Evolutionary conservation across 805 yeast species (phyloP).

Genomic region (Kodamaea nitidulidarum): DNA sequence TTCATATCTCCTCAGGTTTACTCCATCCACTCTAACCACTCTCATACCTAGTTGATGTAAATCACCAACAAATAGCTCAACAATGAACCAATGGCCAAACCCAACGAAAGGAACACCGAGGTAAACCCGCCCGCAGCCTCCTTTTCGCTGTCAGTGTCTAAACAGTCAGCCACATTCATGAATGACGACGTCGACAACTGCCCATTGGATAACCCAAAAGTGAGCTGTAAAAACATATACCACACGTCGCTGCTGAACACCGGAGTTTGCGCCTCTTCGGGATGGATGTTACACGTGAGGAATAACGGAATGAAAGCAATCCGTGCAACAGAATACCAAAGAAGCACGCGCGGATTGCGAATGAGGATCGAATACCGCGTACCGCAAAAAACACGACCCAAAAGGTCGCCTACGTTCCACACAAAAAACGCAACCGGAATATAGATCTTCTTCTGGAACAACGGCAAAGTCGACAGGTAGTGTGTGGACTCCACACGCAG

Average conservation of each 20-base stretch:
- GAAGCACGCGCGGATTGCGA: conserved; percentile 38
- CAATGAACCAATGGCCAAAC: conserved; percentile 75
- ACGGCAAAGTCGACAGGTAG: conserved; percentile 22
- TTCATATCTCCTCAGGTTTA: no score
- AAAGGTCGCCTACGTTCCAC: conserved; percentile 89
- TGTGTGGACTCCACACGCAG: conserved; percentile 54
- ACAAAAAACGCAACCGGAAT: conserved; percentile 75
- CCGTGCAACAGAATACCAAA: conserved; percentile 55
- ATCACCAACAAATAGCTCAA: conserved; percentile 64
- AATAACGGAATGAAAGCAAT: conserved; percentile 66
- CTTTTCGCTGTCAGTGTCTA: conserved; percentile 62
- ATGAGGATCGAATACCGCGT: conserved; percentile 33
- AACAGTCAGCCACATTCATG: conserved; percentile 62
- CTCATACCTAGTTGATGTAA: conserved; percentile 10
- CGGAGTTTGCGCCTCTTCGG: conserved; percentile 34
- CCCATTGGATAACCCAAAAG: conserved; percentile 87
- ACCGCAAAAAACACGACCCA: conserved; percentile 71
- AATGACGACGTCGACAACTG: conserved; percentile 77
- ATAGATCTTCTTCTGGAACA: conserved; percentile 46
- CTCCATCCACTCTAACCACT: no score
- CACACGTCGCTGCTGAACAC: conserved; percentile 54
- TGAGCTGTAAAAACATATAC: conserved; percentile 66
- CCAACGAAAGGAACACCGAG: conserved; percentile 70
- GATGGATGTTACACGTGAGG: conserved; percentile 59
- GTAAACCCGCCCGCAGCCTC: conserved; percentile 96